Conservation (phyloP, 345 rosid species). For the Eucalyptus pauciflora region DNA sequence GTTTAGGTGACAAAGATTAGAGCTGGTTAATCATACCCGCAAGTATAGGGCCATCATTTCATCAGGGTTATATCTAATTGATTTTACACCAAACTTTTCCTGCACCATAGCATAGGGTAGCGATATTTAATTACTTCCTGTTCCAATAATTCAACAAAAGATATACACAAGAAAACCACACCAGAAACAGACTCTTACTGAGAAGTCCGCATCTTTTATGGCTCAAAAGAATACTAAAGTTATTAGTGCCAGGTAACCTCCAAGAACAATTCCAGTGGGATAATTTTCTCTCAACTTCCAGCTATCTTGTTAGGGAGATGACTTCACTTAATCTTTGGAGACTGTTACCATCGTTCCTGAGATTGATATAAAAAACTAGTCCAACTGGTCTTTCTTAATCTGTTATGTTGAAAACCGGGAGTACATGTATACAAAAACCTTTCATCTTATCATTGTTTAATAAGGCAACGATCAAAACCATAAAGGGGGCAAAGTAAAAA, state of each 20-base stretch:
- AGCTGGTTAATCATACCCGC: slow-evolving; percentile 72
- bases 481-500: slow-evolving; percentile 76
- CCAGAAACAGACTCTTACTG: slow-evolving; percentile 28
- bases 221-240: slow-evolving; percentile 73
- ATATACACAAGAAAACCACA: not conserved
- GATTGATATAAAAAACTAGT: not conserved
- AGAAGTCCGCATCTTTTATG: slow-evolving; percentile 44
- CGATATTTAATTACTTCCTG: not conserved
- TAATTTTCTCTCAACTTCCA: too few relatives aligned
- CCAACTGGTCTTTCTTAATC: not conserved
- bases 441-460: slow-evolving; percentile 50
- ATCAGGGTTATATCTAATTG: not conserved
- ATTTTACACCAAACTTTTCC: too few relatives aligned
- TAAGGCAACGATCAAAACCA: slow-evolving; percentile 18
- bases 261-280: too few relatives aligned
- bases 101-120: too few relatives aligned
- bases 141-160: not conserved
- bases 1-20: slow-evolving; percentile 81
- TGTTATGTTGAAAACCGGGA: not conserved
- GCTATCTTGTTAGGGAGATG: too few relatives aligned
- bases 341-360: too few relatives aligned
- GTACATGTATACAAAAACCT: not conserved
- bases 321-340: too few relatives aligned
- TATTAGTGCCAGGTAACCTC: slow-evolving; percentile 52
- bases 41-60: slow-evolving; percentile 75